phyloP scores from a whole-genome alignment of 768 basidiomycete genomes.

The Pleurotus sapidus region DNA sequence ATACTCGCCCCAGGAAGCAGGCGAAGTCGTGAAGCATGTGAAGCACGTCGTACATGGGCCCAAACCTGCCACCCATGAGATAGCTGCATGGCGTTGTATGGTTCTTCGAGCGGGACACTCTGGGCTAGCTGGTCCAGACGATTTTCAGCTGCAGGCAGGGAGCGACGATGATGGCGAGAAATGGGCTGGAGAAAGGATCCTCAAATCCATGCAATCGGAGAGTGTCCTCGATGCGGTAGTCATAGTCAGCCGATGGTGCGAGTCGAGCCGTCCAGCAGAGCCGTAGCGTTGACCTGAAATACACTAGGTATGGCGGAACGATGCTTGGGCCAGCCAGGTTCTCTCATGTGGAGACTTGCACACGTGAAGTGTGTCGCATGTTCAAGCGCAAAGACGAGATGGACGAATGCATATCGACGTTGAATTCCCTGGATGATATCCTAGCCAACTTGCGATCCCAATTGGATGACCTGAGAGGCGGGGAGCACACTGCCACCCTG shows the following conservation, averaged over 20 bases:
- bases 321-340: conserved; percentile 77
- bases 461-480: conserved; percentile 22
- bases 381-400: conserved; percentile 71
- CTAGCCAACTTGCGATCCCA: conserved; percentile 54
- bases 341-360: conserved; percentile 73
- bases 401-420: conserved; percentile 53
- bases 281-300: neutral
- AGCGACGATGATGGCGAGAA: conserved; percentile 78
- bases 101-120: conserved; percentile 58
- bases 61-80: conserved; percentile 66
- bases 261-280: conserved; percentile 8
- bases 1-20: conserved; percentile 49
- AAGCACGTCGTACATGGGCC: conserved; percentile 54
- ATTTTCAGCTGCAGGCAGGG: conserved; percentile 66
- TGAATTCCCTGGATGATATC: conserved; percentile 60
- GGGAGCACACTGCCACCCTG: neutral
- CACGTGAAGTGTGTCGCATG: conserved; percentile 66
- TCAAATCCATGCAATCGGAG: conserved; percentile 67
- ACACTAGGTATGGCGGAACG: conserved; percentile 73
- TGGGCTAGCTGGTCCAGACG: conserved; percentile 70
- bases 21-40: conserved; percentile 45
- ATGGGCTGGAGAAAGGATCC: conserved; percentile 60
- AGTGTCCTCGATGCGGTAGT: conserved; percentile 77
- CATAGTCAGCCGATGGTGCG: conserved; percentile 75
- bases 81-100: conserved; percentile 81